These are phyloP conservation scores for Thelonectria blattea DNA, from an alignment of 2,329 filamentous ascomycete genomes.

Conservation along the genomic window DNA sequence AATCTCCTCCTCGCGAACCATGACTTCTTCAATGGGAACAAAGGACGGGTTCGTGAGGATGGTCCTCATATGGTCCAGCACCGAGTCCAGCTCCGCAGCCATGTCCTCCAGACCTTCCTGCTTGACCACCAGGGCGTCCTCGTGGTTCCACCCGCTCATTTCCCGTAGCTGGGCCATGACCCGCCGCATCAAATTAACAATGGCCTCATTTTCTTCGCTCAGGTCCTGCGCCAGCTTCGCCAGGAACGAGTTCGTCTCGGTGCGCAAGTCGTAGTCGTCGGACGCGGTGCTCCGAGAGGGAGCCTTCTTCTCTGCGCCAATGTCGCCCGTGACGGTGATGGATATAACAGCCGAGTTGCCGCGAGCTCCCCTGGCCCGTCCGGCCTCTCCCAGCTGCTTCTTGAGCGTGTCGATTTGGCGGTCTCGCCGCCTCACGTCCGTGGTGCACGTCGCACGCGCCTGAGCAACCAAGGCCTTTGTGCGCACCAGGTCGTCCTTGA, in stretches of 20 bases:
- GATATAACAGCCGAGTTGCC: conserved; percentile 61
- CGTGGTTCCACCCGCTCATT: conserved; percentile 62
- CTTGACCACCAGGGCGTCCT: conserved; percentile 41
- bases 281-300: conserved; percentile 32
- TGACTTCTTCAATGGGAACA: conserved; percentile 92
- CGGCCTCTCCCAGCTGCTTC: conserved; percentile 78
- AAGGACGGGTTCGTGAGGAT: conserved; percentile 96
- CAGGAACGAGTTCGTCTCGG: conserved; percentile 90
- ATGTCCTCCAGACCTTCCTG: conserved; percentile 67
- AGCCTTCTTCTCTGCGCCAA: conserved; percentile 55
- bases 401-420: conserved; percentile 88
- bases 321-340: conserved; percentile 63
- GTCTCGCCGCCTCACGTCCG: conserved; percentile 89
- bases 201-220: conserved; percentile 88
- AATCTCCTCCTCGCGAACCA: conserved; percentile 92
- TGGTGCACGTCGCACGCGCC: conserved; percentile 84
- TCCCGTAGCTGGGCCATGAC: conserved; percentile 75
- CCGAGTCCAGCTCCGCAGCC: conserved; percentile 73
- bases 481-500: conserved; percentile 83
- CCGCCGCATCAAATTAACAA: conserved; percentile 74
- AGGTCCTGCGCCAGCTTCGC: conserved; percentile 82
- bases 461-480: conserved; percentile 83
- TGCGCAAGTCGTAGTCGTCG: conserved; percentile 72
- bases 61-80: conserved; percentile 80
- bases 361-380: conserved; percentile 63